Evolutionary conservation across 306 rosid species (phyloP).

Genomic region (Carpinus fangiana): DNA sequence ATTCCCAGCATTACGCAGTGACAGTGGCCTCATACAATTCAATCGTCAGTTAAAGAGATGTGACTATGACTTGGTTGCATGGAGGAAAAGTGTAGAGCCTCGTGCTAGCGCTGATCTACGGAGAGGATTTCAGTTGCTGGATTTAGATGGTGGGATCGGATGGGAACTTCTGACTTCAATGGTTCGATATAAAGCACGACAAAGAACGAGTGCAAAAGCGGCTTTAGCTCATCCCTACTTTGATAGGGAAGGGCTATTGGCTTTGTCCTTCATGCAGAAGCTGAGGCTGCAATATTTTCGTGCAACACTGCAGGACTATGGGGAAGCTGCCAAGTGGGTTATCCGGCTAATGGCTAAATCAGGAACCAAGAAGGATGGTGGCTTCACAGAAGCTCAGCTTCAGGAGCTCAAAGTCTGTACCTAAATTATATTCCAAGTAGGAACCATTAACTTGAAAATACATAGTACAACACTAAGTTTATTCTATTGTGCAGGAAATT

Average conservation of each 20-base stretch:
- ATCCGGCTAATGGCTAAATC: slow-evolving; percentile 85
- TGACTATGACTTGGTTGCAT: slow-evolving; percentile 82
- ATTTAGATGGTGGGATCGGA: slow-evolving; percentile 88
- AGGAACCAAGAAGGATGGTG: slow-evolving; percentile 82
- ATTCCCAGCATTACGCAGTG: slow-evolving; percentile 68
- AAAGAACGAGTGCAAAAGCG: slow-evolving; percentile 86
- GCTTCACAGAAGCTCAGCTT: slow-evolving; percentile 96
- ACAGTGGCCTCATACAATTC: slow-evolving; percentile 81
- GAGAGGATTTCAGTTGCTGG: slow-evolving; percentile 84
- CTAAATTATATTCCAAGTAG: slow-evolving; percentile 8
- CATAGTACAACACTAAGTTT: not conserved
- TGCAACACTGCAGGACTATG: slow-evolving; percentile 82
- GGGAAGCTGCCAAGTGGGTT: slow-evolving; percentile 87
- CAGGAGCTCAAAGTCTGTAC: slow-evolving; percentile 66
- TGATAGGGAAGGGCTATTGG: slow-evolving; percentile 77
- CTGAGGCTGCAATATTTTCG: slow-evolving; percentile 72
- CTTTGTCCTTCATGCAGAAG: slow-evolving; percentile 77
- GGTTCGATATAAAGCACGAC: slow-evolving; percentile 83
- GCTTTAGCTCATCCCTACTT: slow-evolving; percentile 92
- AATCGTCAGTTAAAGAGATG: slow-evolving; percentile 89
- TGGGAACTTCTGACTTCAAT: slow-evolving; percentile 94
- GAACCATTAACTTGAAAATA: not conserved
- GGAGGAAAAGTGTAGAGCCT: slow-evolving; percentile 71
- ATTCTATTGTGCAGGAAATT: slow-evolving; percentile 54
- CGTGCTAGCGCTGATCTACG: slow-evolving; percentile 69